Evolutionary conservation across 768 basidiomycete species (phyloP).

Genomic region (Pleurotus cornucopiae): DNA sequence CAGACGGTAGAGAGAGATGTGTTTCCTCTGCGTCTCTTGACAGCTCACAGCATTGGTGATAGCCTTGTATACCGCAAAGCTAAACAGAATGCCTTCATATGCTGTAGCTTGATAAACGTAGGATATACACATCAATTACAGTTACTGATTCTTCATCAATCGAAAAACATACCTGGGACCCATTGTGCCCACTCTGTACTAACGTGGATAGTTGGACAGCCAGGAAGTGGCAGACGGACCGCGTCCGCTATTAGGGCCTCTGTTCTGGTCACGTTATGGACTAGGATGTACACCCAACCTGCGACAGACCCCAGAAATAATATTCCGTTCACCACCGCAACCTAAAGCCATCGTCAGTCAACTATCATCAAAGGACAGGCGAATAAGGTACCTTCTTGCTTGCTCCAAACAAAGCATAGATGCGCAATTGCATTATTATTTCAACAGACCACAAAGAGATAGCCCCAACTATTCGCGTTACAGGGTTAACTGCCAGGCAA

Average conservation of each 20-base stretch:
- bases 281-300: slow-evolving; percentile 36
- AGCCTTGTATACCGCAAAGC: slow-evolving; percentile 34
- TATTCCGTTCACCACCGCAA: slow-evolving; percentile 32
- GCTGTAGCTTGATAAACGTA: slow-evolving; percentile 22
- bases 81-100: slow-evolving; percentile 38
- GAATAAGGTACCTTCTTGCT: slow-evolving; percentile 27
- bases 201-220: slow-evolving; percentile 37
- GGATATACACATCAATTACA: not conserved
- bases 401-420: slow-evolving; percentile 38
- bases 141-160: not conserved
- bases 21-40: slow-evolving; percentile 19
- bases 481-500: slow-evolving; percentile 39
- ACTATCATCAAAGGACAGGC: not conserved
- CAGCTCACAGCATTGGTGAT: not conserved
- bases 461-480: slow-evolving; percentile 38
- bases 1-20: slow-evolving; percentile 26
- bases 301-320: slow-evolving; percentile 37
- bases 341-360: slow-evolving; percentile 14
- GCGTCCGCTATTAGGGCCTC: slow-evolving; percentile 29
- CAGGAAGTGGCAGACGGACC: slow-evolving; percentile 31
- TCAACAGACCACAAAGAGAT: slow-evolving; percentile 45
- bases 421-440: slow-evolving; percentile 42
- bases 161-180: slow-evolving; percentile 20
- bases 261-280: slow-evolving; percentile 29
- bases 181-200: slow-evolving; percentile 41